These are phyloP conservation scores for Plasmodium cynomolgi DNA, from an alignment of 169 alveolate genomes.

Conservation along the genomic window DNA sequence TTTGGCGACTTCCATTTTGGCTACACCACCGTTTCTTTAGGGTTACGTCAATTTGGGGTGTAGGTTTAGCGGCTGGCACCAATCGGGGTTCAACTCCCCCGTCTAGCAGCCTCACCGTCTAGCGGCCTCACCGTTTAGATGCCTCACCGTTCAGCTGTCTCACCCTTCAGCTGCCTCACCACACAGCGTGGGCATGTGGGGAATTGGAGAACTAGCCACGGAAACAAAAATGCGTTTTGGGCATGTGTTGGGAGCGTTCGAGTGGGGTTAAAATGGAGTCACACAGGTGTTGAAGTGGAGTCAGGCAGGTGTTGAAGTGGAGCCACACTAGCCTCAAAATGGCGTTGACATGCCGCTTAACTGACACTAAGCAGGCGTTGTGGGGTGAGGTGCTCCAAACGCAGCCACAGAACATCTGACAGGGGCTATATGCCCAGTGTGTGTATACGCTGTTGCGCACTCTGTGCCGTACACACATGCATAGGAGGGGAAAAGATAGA, in stretches of 20 bases:
- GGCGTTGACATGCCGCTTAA: not conserved
- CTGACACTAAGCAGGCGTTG: not conserved
- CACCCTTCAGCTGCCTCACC: not conserved
- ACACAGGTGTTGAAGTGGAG: not conserved
- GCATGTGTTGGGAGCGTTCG: no score
- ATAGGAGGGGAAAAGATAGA: not conserved
- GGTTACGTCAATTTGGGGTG: not conserved
- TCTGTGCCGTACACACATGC: not conserved
- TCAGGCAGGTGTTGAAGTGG: not conserved
- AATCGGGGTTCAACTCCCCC: not conserved
- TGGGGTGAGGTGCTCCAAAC: no score
- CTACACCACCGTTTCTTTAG: not conserved
- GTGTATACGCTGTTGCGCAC: not conserved
- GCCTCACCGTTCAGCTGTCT: no score
- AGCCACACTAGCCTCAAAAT: not conserved
- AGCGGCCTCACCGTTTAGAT: no score
- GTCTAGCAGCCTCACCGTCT: no score
- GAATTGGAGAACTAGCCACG: no score
- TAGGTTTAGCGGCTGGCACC: not conserved
- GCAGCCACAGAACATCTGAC: not conserved
- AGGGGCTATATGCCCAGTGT: not conserved
- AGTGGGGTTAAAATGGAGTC: not conserved
- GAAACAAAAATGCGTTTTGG: no score
- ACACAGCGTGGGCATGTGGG: not conserved
- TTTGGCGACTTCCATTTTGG: not conserved